Evolutionary conservation across 352 stramenopile genomes (phyloP).

Genomic region (Globisporangium nagaii): DNA sequence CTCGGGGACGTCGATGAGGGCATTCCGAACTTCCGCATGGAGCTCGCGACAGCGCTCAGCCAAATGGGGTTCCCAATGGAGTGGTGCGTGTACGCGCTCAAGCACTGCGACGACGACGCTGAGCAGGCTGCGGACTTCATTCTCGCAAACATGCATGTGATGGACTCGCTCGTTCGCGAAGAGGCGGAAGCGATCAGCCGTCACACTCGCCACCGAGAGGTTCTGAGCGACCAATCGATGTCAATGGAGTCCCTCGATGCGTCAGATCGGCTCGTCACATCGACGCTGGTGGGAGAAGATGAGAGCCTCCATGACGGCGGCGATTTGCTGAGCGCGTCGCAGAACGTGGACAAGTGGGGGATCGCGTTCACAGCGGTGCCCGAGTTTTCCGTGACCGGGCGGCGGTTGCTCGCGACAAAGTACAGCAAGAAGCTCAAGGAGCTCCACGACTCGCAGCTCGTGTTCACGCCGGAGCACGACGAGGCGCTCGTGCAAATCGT

Average conservation of each 20-base stretch:
- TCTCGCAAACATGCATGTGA: slow-evolving; percentile 78
- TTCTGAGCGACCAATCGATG: slow-evolving; percentile 20
- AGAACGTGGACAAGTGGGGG: slow-evolving; percentile 72
- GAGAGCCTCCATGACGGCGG: slow-evolving; percentile 2
- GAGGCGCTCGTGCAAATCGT: slow-evolving; percentile 74
- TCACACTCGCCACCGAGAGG: slow-evolving; percentile 41
- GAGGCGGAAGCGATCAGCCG: slow-evolving; percentile 52
- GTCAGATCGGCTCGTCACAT: not conserved
- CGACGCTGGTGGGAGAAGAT: slow-evolving; percentile 5
- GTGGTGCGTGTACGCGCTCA: slow-evolving; percentile 80
- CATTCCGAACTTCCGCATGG: slow-evolving; percentile 83
- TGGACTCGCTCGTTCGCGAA: slow-evolving; percentile 74
- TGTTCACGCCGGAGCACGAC: slow-evolving; percentile 67
- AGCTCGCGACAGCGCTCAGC: slow-evolving; percentile 68
- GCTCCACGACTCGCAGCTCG: slow-evolving; percentile 57
- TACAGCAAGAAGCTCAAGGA: slow-evolving; percentile 55
- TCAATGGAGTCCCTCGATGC: not conserved
- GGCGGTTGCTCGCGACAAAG: slow-evolving; percentile 65
- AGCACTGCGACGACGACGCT: slow-evolving; percentile 79
- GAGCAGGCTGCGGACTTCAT: slow-evolving; percentile 82
- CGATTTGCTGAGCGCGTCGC: slow-evolving; percentile 11
- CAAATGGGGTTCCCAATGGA: slow-evolving; percentile 88
- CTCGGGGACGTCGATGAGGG: slow-evolving; percentile 37
- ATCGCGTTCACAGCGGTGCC: slow-evolving; percentile 80
- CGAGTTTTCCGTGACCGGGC: slow-evolving; percentile 77